Percentiles rank a stretch among this genome's conserved stretches.
Evolutionary conservation across 345 rosid genomes (phyloP).

Genomic region (Heritiera fomes): DNA sequence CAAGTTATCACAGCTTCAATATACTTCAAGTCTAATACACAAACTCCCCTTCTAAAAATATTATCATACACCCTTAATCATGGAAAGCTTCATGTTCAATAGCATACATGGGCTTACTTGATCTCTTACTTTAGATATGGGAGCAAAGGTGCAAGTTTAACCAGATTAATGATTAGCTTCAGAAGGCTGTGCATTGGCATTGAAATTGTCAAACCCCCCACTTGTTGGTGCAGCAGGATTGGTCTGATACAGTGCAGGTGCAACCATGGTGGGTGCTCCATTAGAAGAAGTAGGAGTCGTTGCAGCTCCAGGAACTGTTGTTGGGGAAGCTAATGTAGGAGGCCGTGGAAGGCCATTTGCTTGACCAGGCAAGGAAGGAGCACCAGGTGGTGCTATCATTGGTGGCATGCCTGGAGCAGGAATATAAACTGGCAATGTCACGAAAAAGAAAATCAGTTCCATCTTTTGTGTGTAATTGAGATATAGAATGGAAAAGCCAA

Average conservation of each 20-base stretch:
- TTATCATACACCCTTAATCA: constrained; percentile 9
- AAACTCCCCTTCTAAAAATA: neutral
- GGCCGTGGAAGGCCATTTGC: constrained; percentile 71
- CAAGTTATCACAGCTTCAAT: neutral
- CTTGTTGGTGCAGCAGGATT: constrained; percentile 55
- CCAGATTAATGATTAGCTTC: constrained; percentile 51
- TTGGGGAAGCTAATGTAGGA: constrained; percentile 34
- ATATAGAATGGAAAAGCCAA: neutral
- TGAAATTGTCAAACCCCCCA: constrained; percentile 58
- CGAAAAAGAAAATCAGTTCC: neutral
- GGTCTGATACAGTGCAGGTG: constrained; percentile 55
- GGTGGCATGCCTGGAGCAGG: constrained; percentile 59
- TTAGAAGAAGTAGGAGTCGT: constrained; percentile 46
- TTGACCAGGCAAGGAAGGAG: constrained; percentile 75
- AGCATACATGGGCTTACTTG: neutral
- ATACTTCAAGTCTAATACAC: neutral
- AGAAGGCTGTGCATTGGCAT: constrained; percentile 48
- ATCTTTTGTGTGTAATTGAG: neutral
- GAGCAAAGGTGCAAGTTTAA: constrained; percentile 8
- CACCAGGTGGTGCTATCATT: constrained; percentile 93
- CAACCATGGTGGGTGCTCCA: constrained; percentile 45
- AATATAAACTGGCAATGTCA: constrained; percentile 47
- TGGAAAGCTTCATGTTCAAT: neutral
- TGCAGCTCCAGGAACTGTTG: constrained; percentile 57
- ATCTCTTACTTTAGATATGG: neutral